Evolutionary conservation across 345 rosid genomes (phyloP), one percentile per base, ranked within the genome.

Genomic region (Nasturtium officinale): DNA sequence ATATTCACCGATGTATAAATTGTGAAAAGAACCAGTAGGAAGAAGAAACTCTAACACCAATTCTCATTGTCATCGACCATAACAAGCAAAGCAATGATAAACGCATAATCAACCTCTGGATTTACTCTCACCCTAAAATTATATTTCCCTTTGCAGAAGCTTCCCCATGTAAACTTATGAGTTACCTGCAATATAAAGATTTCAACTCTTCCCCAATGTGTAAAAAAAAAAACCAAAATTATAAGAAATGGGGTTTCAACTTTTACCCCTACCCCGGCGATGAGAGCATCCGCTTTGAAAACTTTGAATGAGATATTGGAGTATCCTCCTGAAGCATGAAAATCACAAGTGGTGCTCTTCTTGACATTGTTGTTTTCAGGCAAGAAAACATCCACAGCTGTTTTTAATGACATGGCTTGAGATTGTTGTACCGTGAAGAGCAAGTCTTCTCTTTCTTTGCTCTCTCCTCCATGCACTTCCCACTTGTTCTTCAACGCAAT

Each of bases 21-120:
- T 7, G 40, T 23, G 32, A 46, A 65, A 33, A 6, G 40, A 13
- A 33, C 9, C 15, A 56, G 7, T 33, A 16, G 1, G 50, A 45
- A 45, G 50, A 21, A 21, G 30, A 51, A 20, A 50, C 29, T 21
- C 21, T 56, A 62, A 40, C 79, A 54, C 67, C 54, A 71, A 12
- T 73, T 75, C 46, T 86, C 96, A 60, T 66, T 82, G 61, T 84
- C 90, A 40, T 89, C 87, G 33, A 89, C 73, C 57, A 86, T 81
- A 6, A 89, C 89, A 20, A 87, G 72, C 63, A 89, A 78, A 67
- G 96, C 89, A 26, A 82, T 72, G 62, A 89, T 84, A 66, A 89
- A 87, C 4, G 92, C 90, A 71, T 87, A 89, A 60, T 89, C 96
- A 56, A 89, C 96, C 74, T 89, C 92, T 45, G 96, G 96, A 75